These are phyloP conservation scores for Cadophora sp. DNA, from an alignment of 2,329 filamentous ascomycete genomes.

Conservation along the genomic window DNA sequence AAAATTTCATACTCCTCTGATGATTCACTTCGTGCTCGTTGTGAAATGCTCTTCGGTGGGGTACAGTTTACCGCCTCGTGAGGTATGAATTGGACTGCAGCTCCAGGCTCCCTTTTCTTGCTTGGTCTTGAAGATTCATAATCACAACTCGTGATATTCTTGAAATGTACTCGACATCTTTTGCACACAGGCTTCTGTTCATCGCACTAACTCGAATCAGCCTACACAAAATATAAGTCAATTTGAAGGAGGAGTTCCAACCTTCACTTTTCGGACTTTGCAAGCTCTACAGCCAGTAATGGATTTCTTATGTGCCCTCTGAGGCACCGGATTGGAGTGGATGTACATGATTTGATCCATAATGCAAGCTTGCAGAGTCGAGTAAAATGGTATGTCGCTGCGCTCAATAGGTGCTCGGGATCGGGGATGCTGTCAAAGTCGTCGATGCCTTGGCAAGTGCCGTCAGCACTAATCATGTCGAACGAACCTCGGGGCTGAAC, in stretches of 20 bases:
- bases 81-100: not conserved
- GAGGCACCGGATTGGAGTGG: conserved; percentile 26
- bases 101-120: not conserved
- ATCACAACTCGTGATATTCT: conserved; percentile 30
- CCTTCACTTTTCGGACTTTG: conserved; percentile 33
- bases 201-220: conserved; percentile 23
- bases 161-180: conserved; percentile 31
- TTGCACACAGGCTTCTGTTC: conserved; percentile 29
- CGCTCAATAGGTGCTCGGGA: conserved; percentile 14
- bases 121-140: conserved; percentile 14
- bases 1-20: not conserved
- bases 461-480: conserved; percentile 17
- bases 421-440: conserved; percentile 8
- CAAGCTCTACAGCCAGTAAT: conserved; percentile 28
- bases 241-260: not conserved
- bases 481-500: not conserved
- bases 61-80: not conserved
- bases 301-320: conserved; percentile 31
- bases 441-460: not conserved
- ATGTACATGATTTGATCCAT: conserved; percentile 17
- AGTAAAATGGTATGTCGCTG: not conserved
- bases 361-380: not conserved
- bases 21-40: too few relatives aligned
- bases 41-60: not conserved
- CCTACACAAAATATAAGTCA: not conserved